phyloP scores from a whole-genome alignment of 345 rosid species.

The Ceriops tagal region DNA sequence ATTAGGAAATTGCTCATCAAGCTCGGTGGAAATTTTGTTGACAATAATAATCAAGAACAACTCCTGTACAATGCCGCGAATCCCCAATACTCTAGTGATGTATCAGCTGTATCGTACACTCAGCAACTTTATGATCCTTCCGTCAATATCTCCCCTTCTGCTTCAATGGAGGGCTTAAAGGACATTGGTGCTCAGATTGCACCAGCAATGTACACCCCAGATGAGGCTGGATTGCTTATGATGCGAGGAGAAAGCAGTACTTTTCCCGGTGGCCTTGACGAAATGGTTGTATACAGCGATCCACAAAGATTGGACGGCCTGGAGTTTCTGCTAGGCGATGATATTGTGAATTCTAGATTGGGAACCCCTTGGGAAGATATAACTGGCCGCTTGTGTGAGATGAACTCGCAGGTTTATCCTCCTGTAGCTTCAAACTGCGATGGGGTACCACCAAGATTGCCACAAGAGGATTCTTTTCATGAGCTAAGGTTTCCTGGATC shows the following conservation, averaged over 20 bases:
- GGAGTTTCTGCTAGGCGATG: constrained; percentile 42
- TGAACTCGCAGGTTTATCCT: constrained; percentile 24
- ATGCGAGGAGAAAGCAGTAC: constrained; percentile 30
- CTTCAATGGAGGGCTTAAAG: constrained; percentile 23
- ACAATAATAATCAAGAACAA: constrained; percentile 19
- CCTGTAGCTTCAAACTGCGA: constrained; percentile 26
- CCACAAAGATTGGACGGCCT: constrained; percentile 38
- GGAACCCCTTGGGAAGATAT: constrained; percentile 13
- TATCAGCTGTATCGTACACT: constrained; percentile 18
- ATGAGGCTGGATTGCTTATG: constrained; percentile 20
- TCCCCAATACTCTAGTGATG: constrained; percentile 23
- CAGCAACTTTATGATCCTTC: constrained; percentile 25
- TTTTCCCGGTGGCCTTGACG: constrained; percentile 31
- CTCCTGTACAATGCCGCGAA: constrained; percentile 7
- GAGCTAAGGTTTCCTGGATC: constrained; percentile 29
- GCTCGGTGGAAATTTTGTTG: constrained; percentile 55
- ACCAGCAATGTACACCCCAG: constrained; percentile 15
- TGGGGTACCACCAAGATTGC: constrained; percentile 22
- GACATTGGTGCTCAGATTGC: constrained; percentile 17
- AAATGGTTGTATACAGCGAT: constrained; percentile 15
- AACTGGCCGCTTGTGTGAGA: constrained; percentile 27
- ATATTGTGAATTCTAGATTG: constrained; percentile 11
- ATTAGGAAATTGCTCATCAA: constrained; percentile 52
- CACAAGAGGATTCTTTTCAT: constrained; percentile 27
- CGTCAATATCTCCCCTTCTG: constrained; percentile 16